Evolutionary conservation across 805 yeast genomes (phyloP).

Genomic region (Zygosaccharomyces lentus): DNA sequence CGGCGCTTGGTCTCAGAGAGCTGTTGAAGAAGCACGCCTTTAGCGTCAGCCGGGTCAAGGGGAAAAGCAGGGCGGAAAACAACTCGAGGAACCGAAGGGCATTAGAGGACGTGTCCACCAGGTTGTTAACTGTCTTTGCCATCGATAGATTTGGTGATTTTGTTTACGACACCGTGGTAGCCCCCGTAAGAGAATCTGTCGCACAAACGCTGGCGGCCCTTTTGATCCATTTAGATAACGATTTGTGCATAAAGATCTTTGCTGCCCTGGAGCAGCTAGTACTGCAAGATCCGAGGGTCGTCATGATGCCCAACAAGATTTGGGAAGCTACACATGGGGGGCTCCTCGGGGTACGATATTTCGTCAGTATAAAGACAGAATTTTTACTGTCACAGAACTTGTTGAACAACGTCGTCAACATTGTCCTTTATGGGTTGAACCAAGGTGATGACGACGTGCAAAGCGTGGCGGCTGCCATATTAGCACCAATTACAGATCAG

Average conservation of each 20-base stretch:
- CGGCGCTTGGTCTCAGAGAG: conserved; percentile 88
- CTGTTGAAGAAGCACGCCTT: conserved; percentile 65
- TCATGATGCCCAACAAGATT: conserved; percentile 45
- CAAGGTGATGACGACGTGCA: conserved; percentile 91
- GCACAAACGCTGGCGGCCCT: conserved; percentile 93
- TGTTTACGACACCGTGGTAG: conserved; percentile 95
- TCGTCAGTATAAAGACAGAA: conserved; percentile 84
- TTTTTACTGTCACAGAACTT: conserved; percentile 54
- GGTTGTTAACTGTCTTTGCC: conserved; percentile 81
- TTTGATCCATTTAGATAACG: conserved; percentile 60
- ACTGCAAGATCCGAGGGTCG: conserved; percentile 46
- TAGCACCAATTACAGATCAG: conserved; percentile 84
- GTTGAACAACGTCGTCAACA: conserved; percentile 67
- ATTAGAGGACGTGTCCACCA: conserved; percentile 81
- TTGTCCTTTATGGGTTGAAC: conserved; percentile 83
- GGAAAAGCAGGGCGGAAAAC: conserved; percentile 59
- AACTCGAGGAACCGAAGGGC: conserved; percentile 59
- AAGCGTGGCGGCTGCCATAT: conserved; percentile 90
- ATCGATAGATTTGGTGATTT: conserved; percentile 95
- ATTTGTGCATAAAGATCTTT: conserved; percentile 58
- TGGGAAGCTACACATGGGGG: conserved; percentile 99
- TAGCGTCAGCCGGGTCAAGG: conserved; percentile 78
- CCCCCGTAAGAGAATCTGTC: conserved; percentile 95
- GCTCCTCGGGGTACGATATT: conserved; percentile 84
- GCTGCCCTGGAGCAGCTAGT: conserved; percentile 62